Evolutionary conservation across 2,329 filamentous ascomycete species (phyloP), one percentile per base, ranked within the genome.

Genomic region (Claviceps sp.): DNA sequence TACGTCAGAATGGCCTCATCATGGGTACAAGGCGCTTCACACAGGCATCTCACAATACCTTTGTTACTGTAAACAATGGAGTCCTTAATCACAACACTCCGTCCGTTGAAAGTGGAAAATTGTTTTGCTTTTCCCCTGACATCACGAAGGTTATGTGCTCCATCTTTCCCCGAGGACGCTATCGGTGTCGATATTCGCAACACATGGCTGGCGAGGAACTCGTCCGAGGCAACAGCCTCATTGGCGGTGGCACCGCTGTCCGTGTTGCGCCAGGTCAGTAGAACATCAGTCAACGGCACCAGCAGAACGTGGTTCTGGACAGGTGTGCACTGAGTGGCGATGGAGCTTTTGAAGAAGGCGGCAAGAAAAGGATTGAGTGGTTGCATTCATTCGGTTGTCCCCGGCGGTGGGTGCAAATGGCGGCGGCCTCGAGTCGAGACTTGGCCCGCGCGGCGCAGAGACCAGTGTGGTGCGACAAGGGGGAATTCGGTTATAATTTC

Each of bases 361-460:
- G 87, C 85, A 70, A 98, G 79, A 73, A 96, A 97, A 69, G 93
- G 93, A 74, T 98, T 98, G 83, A 97, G 79, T 75, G 93, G 89
- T 84, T 90, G 90, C 90, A 95, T 95, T 70, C 68, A 70, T 64
- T 68, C 67, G 66, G 60, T 64, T 66, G 41, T 62, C 56, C 52
- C 54, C 51, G 52, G 52, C 57, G 57, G 60, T 53, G 52, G 57
- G 59, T 52, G 61, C 58, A 57, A 60, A 57, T 53, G 54, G 60
- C 57, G 54, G 62, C 63, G 61, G 60, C 59, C 59, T 56, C 58
- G 50, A 56, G 54, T 54, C 55, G 58, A 54, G 55, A 57, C 44
- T 50, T 53, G 48, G 42, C 38, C 51, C 26, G 8, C 41, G 36
- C 47, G 37, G 42, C 51, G 47, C 51, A 51, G 41, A 24, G 26